Conservation (phyloP, 805 yeast genomes). For the Candida ulmi region DNA sequence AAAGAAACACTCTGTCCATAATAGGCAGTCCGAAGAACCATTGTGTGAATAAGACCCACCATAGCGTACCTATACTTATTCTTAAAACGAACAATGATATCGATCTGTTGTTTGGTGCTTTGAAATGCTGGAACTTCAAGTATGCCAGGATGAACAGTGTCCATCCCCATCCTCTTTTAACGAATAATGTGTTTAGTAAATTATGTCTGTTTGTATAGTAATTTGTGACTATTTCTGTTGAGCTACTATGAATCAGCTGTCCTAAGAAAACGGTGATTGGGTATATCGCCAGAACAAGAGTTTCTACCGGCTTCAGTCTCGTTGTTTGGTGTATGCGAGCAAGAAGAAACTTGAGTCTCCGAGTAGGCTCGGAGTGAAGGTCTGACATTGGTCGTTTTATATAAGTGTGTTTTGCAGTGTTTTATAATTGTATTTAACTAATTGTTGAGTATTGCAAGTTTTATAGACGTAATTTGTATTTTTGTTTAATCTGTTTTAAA, state of each 20-base stretch:
- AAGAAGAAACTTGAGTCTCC: too few species aligned
- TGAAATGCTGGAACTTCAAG: slow-evolving; percentile 10
- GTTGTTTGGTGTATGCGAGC: too few species aligned
- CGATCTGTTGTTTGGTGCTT: slow-evolving; percentile 4
- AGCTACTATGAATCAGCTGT: slow-evolving; percentile 36
- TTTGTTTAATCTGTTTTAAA: too few species aligned
- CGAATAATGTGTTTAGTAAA: slow-evolving; percentile 66
- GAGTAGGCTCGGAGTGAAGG: too few species aligned
- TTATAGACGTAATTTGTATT: too few species aligned
- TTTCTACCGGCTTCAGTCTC: slow-evolving; percentile 8
- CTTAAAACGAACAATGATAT: slow-evolving; percentile 6
- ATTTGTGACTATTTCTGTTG: slow-evolving; percentile 6
- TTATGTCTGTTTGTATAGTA: slow-evolving; percentile 55
- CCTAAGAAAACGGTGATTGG: slow-evolving; percentile 46
- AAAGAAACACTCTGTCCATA: slow-evolving; percentile 78
- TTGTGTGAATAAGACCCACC: slow-evolving; percentile 89
- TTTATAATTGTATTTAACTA: too few species aligned
- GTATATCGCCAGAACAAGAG: slow-evolving; percentile 19
- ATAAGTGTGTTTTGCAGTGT: too few species aligned
- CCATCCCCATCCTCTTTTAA: slow-evolving; percentile 94
- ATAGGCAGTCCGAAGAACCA: slow-evolving; percentile 81
- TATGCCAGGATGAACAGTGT: slow-evolving; percentile 44
- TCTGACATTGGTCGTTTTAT: not conserved
- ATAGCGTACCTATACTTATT: slow-evolving; percentile 36
- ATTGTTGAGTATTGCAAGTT: too few species aligned